phyloP scores from a whole-genome alignment of 1,284 basidiomycete genomes.

The Apiotrichum mycotoxinovorans region DNA sequence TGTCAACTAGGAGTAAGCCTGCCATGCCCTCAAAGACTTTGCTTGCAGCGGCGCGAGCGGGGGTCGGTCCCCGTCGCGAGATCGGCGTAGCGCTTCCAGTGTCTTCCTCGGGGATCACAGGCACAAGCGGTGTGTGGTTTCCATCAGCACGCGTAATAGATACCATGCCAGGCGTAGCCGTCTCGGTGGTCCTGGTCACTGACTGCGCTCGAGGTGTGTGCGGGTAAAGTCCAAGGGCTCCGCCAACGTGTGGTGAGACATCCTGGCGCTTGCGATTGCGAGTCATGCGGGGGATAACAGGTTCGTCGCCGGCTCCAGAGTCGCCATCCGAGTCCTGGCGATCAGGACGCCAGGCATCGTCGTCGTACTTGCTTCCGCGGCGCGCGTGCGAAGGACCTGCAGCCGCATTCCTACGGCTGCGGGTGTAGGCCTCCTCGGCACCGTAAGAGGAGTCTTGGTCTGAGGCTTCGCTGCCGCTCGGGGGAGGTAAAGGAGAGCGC shows the following conservation, averaged over 20 bases:
- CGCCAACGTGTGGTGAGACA: neutral
- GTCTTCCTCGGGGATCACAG: conserved; percentile 1
- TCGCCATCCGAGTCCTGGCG: neutral
- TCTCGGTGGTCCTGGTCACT: neutral
- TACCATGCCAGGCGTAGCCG: neutral
- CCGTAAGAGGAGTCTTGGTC: conserved; percentile 42
- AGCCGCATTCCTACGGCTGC: neutral
- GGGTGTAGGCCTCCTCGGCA: conserved; percentile 28
- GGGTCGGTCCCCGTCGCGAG: neutral
- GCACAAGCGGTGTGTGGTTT: neutral
- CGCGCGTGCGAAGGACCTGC: neutral
- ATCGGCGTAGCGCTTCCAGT: neutral
- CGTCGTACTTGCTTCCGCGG: neutral
- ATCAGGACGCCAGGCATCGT: neutral
- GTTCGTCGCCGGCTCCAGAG: neutral
- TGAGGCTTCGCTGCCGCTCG: conserved; percentile 19
- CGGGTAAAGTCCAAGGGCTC: neutral
- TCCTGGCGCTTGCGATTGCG: neutral
- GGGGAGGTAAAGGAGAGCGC: conserved; percentile 6
- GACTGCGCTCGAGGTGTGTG: neutral
- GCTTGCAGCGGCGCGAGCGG: neutral
- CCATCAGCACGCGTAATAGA: neutral
- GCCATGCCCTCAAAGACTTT: neutral
- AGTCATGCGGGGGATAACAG: neutral
- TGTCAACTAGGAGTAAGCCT: neutral